phyloP scores from a whole-genome alignment of 352 stramenopile species.

The Globisporangium mamillatum region DNA sequence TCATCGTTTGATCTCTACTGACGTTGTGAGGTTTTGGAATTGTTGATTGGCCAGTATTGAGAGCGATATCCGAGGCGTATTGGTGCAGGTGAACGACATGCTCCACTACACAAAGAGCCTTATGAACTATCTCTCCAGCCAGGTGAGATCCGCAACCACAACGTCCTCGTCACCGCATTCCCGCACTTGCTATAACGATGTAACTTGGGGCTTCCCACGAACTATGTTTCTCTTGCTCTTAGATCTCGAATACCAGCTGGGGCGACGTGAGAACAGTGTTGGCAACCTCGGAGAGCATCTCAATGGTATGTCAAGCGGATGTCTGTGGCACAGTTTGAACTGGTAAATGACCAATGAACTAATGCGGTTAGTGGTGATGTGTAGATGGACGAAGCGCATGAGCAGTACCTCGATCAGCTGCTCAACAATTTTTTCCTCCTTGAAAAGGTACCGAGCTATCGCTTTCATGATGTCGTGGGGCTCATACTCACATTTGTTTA shows the following conservation, averaged over 20 bases:
- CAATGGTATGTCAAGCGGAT: slow-evolving; percentile 10
- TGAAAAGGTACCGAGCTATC: slow-evolving; percentile 46
- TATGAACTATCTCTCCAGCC: slow-evolving; percentile 63
- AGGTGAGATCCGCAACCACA: slow-evolving; percentile 28
- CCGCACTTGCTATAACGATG: background rate
- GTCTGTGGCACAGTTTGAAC: background rate
- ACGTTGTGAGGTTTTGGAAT: background rate
- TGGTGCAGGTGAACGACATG: slow-evolving; percentile 67
- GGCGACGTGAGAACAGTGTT: slow-evolving; percentile 19
- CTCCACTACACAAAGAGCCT: slow-evolving; percentile 74
- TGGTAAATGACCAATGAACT: slow-evolving; percentile 18
- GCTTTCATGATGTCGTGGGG: background rate
- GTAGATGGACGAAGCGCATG: slow-evolving; percentile 61
- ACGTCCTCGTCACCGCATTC: background rate
- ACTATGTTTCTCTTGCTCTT: background rate
- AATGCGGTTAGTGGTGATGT: background rate
- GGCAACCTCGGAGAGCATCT: slow-evolving; percentile 21
- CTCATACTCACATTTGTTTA: background rate
- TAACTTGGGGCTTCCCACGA: background rate
- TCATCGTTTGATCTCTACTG: background rate
- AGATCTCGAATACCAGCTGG: slow-evolving; percentile 32
- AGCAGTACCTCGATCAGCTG: slow-evolving; percentile 59
- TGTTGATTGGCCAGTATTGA: slow-evolving; percentile 32
- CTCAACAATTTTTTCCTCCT: slow-evolving; percentile 69
- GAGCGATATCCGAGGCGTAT: slow-evolving; percentile 31